phyloP scores from a whole-genome alignment of 306 rosid genomes.

The Acacia melanoxylon region DNA sequence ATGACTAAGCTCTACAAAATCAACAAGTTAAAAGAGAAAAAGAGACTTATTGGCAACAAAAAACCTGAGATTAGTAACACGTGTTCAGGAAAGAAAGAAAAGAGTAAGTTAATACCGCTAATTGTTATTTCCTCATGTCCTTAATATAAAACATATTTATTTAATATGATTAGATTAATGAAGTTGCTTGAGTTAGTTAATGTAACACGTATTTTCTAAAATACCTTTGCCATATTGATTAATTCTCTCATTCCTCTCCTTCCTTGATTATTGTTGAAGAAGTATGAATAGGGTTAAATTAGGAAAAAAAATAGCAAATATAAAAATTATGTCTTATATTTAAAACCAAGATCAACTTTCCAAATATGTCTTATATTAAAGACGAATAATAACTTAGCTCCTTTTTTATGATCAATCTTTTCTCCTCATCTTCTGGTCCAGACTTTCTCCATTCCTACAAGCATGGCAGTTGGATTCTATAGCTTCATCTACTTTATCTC shows the following conservation, averaged over 20 bases:
- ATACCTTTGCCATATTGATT: too few relatives aligned
- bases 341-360: fast-evolving
- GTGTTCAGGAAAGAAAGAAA: neutral
- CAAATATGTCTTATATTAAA: too few relatives aligned
- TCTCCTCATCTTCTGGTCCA: conserved; percentile 6
- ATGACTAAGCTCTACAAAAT: neutral
- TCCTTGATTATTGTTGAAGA: too few relatives aligned
- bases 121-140: fast-evolving
- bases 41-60: neutral
- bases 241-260: too few relatives aligned
- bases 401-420: neutral
- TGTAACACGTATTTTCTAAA: too few relatives aligned
- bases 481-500: neutral
- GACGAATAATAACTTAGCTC: neutral
- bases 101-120: neutral
- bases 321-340: too few relatives aligned
- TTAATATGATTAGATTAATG: too few relatives aligned
- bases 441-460: neutral
- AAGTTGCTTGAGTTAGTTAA: too few relatives aligned
- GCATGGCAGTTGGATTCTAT: neutral
- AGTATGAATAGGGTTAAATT: too few relatives aligned
- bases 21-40: neutral
- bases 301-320: too few relatives aligned
- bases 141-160: too few relatives aligned
- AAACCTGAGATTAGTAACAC: neutral